Percentiles rank a stretch among this genome's conserved stretches.
Evolutionary conservation across 345 rosid species (phyloP).

Genomic region (Lagerstroemia speciosa): DNA sequence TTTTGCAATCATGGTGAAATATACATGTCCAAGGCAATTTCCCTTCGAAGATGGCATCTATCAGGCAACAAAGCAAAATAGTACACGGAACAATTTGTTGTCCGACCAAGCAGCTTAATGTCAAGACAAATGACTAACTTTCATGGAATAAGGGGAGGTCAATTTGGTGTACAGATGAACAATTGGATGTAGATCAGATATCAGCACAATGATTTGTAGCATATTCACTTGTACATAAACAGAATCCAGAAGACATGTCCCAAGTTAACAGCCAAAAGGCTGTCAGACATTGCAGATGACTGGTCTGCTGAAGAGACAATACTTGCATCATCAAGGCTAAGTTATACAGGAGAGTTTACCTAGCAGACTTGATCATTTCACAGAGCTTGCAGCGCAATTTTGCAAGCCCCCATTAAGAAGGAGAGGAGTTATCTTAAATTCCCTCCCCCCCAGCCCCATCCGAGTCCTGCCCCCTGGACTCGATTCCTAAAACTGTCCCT

Average conservation of each 20-base stretch:
- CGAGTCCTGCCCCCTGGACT: too few relatives aligned
- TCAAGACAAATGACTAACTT: neutral
- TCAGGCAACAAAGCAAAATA: neutral
- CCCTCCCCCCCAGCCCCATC: too few relatives aligned
- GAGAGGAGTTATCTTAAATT: too few relatives aligned
- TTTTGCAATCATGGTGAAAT: neutral
- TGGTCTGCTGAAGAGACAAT: neutral
- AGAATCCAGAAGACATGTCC: neutral
- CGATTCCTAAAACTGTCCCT: too few relatives aligned
- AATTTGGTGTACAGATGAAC: neutral
- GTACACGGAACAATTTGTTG: neutral
- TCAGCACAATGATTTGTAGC: neutral
- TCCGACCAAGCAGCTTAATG: neutral
- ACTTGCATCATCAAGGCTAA: neutral
- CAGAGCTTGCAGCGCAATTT: too few relatives aligned
- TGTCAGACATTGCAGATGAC: neutral
- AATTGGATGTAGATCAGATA: neutral
- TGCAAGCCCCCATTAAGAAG: too few relatives aligned
- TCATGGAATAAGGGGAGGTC: too few relatives aligned
- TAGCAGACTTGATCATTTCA: too few relatives aligned
- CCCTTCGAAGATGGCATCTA: neutral
- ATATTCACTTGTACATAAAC: neutral
- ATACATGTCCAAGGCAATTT: neutral
- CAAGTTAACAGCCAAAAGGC: neutral
- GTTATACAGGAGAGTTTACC: neutral